These are phyloP conservation scores for Cordyceps tenuipes DNA, from an alignment of 2,329 filamentous ascomycete species.

Conservation along the genomic window DNA sequence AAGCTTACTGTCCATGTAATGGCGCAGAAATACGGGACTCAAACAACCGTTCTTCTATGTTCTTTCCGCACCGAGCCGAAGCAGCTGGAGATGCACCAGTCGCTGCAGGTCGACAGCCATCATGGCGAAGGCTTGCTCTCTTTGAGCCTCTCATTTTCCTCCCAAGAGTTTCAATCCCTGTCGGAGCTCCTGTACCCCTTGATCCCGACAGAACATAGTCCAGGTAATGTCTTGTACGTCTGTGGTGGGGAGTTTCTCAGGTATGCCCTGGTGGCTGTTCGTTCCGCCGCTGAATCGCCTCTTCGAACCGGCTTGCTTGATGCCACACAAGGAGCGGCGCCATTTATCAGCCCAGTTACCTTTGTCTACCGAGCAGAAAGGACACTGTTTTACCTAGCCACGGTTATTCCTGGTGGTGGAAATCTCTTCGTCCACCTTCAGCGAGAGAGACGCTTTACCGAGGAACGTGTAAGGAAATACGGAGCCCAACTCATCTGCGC, in stretches of 20 bases:
- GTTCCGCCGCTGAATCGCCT: neutral
- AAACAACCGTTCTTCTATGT: neutral
- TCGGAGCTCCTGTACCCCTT: neutral
- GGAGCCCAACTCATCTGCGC: neutral
- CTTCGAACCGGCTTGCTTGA: neutral
- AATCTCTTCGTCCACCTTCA: conserved; percentile 7
- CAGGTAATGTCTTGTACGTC: neutral
- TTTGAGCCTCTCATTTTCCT: neutral
- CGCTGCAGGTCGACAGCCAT: neutral
- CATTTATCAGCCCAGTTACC: neutral
- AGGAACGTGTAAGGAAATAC: neutral
- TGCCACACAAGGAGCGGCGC: neutral
- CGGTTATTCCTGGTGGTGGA: neutral
- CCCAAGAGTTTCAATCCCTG: neutral
- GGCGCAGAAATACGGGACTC: neutral
- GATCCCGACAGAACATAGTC: neutral
- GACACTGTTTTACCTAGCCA: neutral
- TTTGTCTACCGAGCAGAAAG: neutral
- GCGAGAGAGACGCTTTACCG: neutral
- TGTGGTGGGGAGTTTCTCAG: neutral
- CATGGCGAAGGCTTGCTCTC: neutral
- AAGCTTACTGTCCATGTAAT: neutral
- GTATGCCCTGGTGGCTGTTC: neutral
- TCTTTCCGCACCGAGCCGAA: neutral
- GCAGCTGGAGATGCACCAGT: neutral